Conservation (phyloP, 2,329 filamentous ascomycete genomes). For the Corniculantispora saksenae region DNA sequence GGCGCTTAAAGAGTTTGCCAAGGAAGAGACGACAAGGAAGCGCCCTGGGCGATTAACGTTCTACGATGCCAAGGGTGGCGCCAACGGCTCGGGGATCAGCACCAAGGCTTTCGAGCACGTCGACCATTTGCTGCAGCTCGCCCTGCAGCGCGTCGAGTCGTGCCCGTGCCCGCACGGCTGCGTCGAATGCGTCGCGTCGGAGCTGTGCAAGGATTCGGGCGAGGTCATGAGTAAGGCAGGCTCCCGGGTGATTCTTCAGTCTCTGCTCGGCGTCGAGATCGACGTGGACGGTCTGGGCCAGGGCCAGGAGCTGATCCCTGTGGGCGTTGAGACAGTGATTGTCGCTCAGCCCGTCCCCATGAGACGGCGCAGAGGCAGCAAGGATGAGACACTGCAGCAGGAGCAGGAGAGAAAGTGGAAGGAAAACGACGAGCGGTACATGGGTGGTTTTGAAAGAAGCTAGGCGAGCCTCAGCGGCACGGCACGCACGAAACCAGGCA, state of each 20-base stretch:
- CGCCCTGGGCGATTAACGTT: conserved; percentile 87
- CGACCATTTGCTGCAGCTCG: conserved; percentile 74
- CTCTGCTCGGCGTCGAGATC: conserved; percentile 72
- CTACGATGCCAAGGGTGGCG: conserved; percentile 91
- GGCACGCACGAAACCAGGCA: too few species aligned
- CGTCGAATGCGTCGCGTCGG: conserved; percentile 84
- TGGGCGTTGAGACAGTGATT: conserved; percentile 80
- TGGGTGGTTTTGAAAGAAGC: conserved; percentile 31
- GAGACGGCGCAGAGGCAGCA: conserved; percentile 20
- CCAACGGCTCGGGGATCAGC: conserved; percentile 80
- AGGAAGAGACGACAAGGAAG: conserved; percentile 69
- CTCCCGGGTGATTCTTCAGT: conserved; percentile 76
- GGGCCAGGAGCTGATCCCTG: conserved; percentile 73
- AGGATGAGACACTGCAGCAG: conserved; percentile 15
- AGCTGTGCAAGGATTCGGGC: conserved; percentile 82
- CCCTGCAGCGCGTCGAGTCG: conserved; percentile 71
- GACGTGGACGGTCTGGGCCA: conserved; percentile 84
- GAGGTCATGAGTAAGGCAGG: conserved; percentile 93
- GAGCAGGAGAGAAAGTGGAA: conserved; percentile 25
- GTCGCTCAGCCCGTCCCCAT: conserved; percentile 66
- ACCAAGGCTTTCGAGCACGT: conserved; percentile 94
- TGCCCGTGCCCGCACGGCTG: conserved; percentile 82
- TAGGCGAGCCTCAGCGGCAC: conserved; percentile 11
- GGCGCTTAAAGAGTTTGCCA: conserved; percentile 82
- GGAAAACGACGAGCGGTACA: conserved; percentile 25